Conservation (phyloP, 768 basidiomycete species). For the Tricholoma flavovirens region DNA sequence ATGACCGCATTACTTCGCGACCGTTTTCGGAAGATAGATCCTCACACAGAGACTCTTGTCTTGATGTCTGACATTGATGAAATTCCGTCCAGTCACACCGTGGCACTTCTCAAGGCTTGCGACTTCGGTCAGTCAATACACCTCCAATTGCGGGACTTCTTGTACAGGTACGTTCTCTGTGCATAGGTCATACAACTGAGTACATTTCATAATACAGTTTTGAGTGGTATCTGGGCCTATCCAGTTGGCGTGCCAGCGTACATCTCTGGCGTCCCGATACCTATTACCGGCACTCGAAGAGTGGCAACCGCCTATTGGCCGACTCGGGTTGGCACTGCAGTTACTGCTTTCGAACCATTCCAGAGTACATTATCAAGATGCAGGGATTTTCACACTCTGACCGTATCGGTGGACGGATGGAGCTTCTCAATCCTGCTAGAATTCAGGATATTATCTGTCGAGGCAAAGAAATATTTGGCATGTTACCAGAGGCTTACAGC, state of each 20-base stretch:
- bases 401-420: slow-evolving; percentile 43
- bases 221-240: slow-evolving; percentile 51
- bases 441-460: slow-evolving; percentile 56
- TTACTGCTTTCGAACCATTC: slow-evolving; percentile 57
- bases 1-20: slow-evolving; percentile 43
- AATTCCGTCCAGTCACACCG: slow-evolving; percentile 47
- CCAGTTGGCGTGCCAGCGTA: slow-evolving; percentile 53
- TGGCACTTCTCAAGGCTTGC: slow-evolving; percentile 47
- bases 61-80: slow-evolving; percentile 63
- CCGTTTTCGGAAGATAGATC: slow-evolving; percentile 28
- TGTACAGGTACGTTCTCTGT: slow-evolving; percentile 46
- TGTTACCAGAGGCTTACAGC: slow-evolving; percentile 59
- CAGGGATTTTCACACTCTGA: slow-evolving; percentile 57
- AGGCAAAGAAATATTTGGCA: slow-evolving; percentile 58
- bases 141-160: slow-evolving; percentile 53
- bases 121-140: slow-evolving; percentile 49
- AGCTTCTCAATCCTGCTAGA: slow-evolving; percentile 41
- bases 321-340: slow-evolving; percentile 70
- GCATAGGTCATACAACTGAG: not conserved
- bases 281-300: slow-evolving; percentile 46
- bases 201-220: slow-evolving; percentile 26
- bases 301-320: slow-evolving; percentile 42
- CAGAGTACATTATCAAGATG: slow-evolving; percentile 58
- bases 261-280: slow-evolving; percentile 38
- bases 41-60: slow-evolving; percentile 35